phyloP scores from a whole-genome alignment of 176 grass and related monocot genomes.

The Aegilops speltoides region DNA sequence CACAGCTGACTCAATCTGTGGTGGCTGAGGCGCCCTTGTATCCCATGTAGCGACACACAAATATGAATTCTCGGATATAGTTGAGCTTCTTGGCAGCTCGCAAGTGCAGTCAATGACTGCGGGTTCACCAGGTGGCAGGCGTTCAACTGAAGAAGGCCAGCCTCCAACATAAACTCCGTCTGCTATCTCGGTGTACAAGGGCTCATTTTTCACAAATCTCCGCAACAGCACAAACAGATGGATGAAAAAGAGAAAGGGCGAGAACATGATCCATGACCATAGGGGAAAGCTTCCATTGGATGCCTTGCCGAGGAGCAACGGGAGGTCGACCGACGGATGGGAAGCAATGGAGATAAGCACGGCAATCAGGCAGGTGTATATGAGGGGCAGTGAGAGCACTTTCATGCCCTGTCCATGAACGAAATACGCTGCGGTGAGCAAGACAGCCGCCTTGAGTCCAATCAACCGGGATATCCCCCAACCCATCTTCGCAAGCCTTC shows the following conservation, averaged over 20 bases:
- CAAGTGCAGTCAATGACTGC: slow-evolving; percentile 92
- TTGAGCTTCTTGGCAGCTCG: slow-evolving; percentile 72
- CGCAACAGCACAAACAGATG: slow-evolving; percentile 64
- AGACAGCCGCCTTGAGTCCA: slow-evolving; percentile 54
- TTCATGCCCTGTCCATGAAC: slow-evolving; percentile 46
- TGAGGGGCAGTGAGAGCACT: slow-evolving; percentile 49
- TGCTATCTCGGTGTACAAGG: slow-evolving; percentile 72
- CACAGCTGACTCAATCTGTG: slow-evolving; percentile 76
- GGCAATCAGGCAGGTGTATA: slow-evolving; percentile 56
- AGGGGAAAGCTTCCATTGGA: slow-evolving; percentile 66
- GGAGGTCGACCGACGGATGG: slow-evolving; percentile 69
- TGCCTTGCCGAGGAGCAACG: slow-evolving; percentile 78
- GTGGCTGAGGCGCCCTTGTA: slow-evolving; percentile 69
- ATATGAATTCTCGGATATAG: slow-evolving; percentile 58
- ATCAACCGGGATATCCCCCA: slow-evolving; percentile 87
- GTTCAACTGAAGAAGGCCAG: slow-evolving; percentile 77
- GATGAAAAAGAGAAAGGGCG: slow-evolving; percentile 68
- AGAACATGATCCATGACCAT: slow-evolving; percentile 85
- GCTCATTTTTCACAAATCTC: slow-evolving; percentile 71
- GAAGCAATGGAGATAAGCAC: slow-evolving; percentile 72
- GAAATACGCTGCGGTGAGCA: slow-evolving; percentile 48
- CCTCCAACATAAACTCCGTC: slow-evolving; percentile 84
- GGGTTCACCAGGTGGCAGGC: slow-evolving; percentile 69
- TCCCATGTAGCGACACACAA: slow-evolving; percentile 85
- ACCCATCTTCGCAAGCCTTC: slow-evolving; percentile 28